Evolutionary conservation across 2,329 filamentous ascomycete species (phyloP).

Genomic region (Epichloe baconii): DNA sequence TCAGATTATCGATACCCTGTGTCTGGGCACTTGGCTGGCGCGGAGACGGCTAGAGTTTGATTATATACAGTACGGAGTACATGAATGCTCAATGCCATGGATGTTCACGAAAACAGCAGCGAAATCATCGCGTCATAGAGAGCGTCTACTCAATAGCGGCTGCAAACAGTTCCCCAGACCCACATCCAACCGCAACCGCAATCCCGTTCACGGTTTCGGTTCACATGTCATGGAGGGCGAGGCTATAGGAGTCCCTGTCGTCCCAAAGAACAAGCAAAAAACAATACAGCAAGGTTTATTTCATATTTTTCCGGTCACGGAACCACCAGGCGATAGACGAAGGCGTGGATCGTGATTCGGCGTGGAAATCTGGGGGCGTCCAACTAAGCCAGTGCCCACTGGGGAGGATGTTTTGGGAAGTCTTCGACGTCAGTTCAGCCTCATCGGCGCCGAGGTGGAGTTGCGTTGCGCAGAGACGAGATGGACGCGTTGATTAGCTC

Average conservation of each 20-base stretch:
- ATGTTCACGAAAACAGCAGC: not conserved
- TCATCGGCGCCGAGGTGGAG: not conserved
- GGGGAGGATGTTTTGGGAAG: not conserved
- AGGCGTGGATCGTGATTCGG: not conserved
- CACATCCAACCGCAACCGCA: not conserved
- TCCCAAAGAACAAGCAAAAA: too few species aligned
- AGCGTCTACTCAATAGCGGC: not conserved
- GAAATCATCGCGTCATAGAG: slow-evolving; percentile 6
- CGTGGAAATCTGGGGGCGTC: not conserved
- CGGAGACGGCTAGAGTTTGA: not conserved
- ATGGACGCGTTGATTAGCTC: too few species aligned
- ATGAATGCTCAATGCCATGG: not conserved
- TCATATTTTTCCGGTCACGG: too few species aligned
- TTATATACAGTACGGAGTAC: not conserved
- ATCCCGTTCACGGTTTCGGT: not conserved
- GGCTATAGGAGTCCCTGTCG: too few species aligned
- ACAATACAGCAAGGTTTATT: too few species aligned
- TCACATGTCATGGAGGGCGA: not conserved
- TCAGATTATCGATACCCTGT: too few species aligned
- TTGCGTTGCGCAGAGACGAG: not conserved
- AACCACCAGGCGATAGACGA: not conserved
- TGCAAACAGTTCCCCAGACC: not conserved
- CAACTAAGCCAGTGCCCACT: not conserved
- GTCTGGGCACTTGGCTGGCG: not conserved
- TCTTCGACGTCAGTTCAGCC: slow-evolving; percentile 4